A percentile compares a stretch with the other conserved stretches of the same genome.
Conservation (phyloP, 768 basidiomycete species). For the Xerocomellus chrysenteron region DNA sequence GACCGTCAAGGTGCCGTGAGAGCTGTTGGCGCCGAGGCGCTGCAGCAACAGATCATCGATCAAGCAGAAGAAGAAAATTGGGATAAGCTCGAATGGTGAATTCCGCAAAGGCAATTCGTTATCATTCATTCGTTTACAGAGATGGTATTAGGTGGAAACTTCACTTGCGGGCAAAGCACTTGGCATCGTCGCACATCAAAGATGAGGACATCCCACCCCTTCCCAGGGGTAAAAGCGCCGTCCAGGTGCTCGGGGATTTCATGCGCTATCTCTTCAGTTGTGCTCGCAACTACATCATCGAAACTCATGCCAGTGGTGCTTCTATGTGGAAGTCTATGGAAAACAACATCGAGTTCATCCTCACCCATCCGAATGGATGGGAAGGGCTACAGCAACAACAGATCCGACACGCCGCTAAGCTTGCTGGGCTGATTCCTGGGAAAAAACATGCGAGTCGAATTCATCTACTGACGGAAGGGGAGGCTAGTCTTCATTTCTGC, state of each 20-base stretch:
- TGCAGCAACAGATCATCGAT: neutral
- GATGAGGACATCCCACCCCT: conserved; percentile 23
- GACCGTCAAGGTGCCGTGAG: conserved; percentile 38
- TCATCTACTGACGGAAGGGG: conserved; percentile 26
- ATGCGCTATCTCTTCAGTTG: conserved; percentile 27
- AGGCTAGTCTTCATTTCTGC: conserved; percentile 36
- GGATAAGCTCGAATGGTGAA: conserved; percentile 6
- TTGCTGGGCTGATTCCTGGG: conserved; percentile 8
- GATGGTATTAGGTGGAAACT: conserved; percentile 15
- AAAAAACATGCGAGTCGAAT: conserved; percentile 12
- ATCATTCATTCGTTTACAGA: neutral
- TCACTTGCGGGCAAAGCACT: conserved; percentile 33
- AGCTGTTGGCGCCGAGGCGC: conserved; percentile 43
- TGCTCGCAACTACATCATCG: conserved; percentile 22
- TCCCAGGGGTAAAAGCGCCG: conserved; percentile 17
- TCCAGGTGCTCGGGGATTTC: conserved; percentile 26
- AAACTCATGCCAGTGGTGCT: conserved; percentile 27
- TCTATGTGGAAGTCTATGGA: conserved; percentile 2
- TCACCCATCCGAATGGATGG: conserved; percentile 9
- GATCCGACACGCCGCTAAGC: neutral
- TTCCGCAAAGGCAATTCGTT: neutral
- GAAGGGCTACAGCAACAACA: conserved; percentile 4
- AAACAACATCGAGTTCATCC: conserved; percentile 2
- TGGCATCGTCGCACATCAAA: conserved; percentile 22
- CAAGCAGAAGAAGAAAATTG: conserved; percentile 4